Evolutionary conservation across 305 asterid genomes (phyloP).

Genomic region (Rubia occidens): DNA sequence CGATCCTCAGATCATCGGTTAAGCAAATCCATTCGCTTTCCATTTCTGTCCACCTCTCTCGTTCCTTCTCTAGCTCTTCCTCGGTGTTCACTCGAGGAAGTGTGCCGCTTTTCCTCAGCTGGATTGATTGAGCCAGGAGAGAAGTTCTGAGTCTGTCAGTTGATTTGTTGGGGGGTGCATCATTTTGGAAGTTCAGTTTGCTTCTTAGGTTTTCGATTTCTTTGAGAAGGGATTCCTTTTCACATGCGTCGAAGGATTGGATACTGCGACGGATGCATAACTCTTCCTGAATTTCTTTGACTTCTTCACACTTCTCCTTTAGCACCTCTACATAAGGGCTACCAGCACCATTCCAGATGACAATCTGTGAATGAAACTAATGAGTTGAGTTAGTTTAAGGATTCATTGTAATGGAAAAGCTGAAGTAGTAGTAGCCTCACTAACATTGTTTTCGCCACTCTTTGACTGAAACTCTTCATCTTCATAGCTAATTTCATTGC

Average conservation of each 20-base stretch:
- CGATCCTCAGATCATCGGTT: slow-evolving; percentile 82
- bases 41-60: slow-evolving; percentile 84
- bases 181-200: slow-evolving; percentile 46
- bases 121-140: no score
- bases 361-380: slow-evolving; percentile 37
- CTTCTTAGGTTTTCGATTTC: slow-evolving; percentile 55
- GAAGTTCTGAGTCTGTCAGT: no score
- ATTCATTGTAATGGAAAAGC: neutral
- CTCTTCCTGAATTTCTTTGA: slow-evolving; percentile 40
- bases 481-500: neutral
- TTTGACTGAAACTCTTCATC: slow-evolving; percentile 6
- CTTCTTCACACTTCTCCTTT: slow-evolving; percentile 40
- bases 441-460: slow-evolving; percentile 16
- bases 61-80: slow-evolving; percentile 78
- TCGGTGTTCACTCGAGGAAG: slow-evolving; percentile 28
- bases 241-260: slow-evolving; percentile 37
- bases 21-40: slow-evolving; percentile 93
- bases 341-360: slow-evolving; percentile 38
- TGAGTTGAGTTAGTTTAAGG: slow-evolving; percentile 4
- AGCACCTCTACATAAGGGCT: slow-evolving; percentile 37
- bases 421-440: neutral
- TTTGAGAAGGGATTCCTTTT: slow-evolving; percentile 53
- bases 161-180: slow-evolving; percentile 21
- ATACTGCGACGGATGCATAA: slow-evolving; percentile 12
- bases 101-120: neutral